Evolutionary conservation across 2,329 filamentous ascomycete genomes (phyloP).

Genomic region (Colletotrichum sp.): DNA sequence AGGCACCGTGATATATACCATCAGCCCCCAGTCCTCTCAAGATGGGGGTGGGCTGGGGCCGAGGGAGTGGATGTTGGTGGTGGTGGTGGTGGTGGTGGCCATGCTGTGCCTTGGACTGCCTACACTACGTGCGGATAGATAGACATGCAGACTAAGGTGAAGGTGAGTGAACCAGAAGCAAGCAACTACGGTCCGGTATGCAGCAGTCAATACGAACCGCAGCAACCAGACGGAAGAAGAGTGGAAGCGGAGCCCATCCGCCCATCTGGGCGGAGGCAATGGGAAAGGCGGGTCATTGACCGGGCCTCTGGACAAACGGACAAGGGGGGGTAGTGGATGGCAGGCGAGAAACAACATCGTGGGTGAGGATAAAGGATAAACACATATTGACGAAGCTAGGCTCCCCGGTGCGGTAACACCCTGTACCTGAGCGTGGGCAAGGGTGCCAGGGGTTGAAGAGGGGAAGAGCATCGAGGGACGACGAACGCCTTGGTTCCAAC

Average conservation of each 20-base stretch:
- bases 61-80: not conserved
- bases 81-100: not conserved
- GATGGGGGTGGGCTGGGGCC: not conserved
- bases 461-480: not conserved
- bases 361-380: not conserved
- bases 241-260: not conserved
- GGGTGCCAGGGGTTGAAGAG: not conserved
- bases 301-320: not conserved
- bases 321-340: not conserved
- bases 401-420: slow-evolving; percentile 9
- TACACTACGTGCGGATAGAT: not conserved
- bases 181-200: not conserved
- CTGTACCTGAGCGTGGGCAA: slow-evolving; percentile 21
- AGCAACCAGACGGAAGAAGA: not conserved
- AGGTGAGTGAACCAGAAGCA: not conserved
- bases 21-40: not conserved
- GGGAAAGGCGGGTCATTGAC: slow-evolving; percentile 11
- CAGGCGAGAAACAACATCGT: not conserved
- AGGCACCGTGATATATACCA: slow-evolving; percentile 22
- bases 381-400: not conserved
- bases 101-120: not conserved
- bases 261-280: slow-evolving; percentile 5
- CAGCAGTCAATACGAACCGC: slow-evolving; percentile 10
- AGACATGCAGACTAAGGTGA: not conserved
- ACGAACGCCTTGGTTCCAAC: not conserved